Base-by-base conservation (phyloP, 257 asterid genomes). In the Solanum sejunctum region DNA sequence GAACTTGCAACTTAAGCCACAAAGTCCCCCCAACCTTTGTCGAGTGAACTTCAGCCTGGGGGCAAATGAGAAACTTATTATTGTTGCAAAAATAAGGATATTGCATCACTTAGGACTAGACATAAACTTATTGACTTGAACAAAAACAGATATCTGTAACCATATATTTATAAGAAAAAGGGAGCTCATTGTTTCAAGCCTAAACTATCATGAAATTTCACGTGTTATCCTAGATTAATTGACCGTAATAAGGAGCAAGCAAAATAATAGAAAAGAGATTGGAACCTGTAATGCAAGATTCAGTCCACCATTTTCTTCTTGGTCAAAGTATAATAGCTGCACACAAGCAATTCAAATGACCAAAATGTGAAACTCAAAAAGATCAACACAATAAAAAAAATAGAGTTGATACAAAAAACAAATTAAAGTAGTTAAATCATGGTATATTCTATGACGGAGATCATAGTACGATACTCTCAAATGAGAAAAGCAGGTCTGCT, bases 291-390 rank as follows among this genome's bases (percentile, higher is more conserved):
- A 86, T 82, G 97, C 96, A 80, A 97, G 98, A 92, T 92, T 92
- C 55, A 97, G 87, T 83, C 99, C 99, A 45, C 98, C 95, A 85
- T 87, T 94, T 70, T 92, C 97, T 87, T 92, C 99, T 84, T 87
- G 91, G 86, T 97, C 99, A 26, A 97, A 97, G 94, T 92, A 97
- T 87, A 97, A 86, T 80, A 97, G 90, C 99, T 97, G 98, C 92
- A 88, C 3, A 85, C 69, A 86, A 83, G 21, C 64, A 72, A 77
- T 77, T 77, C 63, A 75, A 49, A 49, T 75, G 12, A 75, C 45
- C 61, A 75, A 51, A 75, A 9, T 75, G 82, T 75, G 61, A 75
- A 49, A 77, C 23, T 77, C 21, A 23, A 77, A 51, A 77, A 51
- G 63, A 23, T 75, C 61, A 75, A 23, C 63, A 77, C 82, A 77